Evolutionary conservation across 371 early-diverging fungal genomes (phyloP).

Genomic region (Smittium culicis): DNA sequence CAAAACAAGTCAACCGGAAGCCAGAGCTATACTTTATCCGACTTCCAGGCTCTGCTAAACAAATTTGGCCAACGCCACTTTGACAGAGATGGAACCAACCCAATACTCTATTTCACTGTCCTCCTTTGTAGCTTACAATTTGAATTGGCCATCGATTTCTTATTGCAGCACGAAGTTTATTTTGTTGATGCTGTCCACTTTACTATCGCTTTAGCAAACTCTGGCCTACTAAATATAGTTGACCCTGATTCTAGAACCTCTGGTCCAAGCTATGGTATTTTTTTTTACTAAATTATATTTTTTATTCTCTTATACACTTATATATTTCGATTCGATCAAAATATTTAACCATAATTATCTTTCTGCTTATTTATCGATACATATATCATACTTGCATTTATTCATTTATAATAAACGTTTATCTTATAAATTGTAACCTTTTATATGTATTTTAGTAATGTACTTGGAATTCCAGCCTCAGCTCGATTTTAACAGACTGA

Average conservation of each 20-base stretch:
- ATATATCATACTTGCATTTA: too few species aligned
- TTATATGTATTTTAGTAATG: constrained; percentile 4
- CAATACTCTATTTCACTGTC: constrained; percentile 64
- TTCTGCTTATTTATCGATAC: too few species aligned
- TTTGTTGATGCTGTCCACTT: constrained; percentile 79
- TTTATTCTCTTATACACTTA: too few species aligned
- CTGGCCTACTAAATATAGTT: constrained; percentile 62
- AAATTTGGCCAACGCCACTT: constrained; percentile 55
- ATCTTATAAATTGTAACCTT: too few species aligned
- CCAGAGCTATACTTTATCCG: constrained; percentile 48
- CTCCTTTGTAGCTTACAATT: constrained; percentile 73
- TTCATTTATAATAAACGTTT: too few species aligned
- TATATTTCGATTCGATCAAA: too few species aligned
- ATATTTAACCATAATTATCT: too few species aligned
- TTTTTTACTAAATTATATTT: too few species aligned
- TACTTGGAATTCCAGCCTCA: background rate
- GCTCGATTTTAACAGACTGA: constrained; percentile 22
- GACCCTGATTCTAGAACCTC: constrained; percentile 16
- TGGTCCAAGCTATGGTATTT: constrained; percentile 4
- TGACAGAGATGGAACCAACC: constrained; percentile 48
- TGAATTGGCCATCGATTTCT: constrained; percentile 68
- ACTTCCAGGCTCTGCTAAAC: constrained; percentile 45
- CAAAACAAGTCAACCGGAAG: constrained; percentile 29
- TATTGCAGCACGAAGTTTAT: constrained; percentile 41
- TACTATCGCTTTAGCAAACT: constrained; percentile 64